A percentile compares a stretch with the other conserved stretches of the same genome.
phyloP scores from a whole-genome alignment of 805 yeast genomes.

The Kodamaea lidongshanica region DNA sequence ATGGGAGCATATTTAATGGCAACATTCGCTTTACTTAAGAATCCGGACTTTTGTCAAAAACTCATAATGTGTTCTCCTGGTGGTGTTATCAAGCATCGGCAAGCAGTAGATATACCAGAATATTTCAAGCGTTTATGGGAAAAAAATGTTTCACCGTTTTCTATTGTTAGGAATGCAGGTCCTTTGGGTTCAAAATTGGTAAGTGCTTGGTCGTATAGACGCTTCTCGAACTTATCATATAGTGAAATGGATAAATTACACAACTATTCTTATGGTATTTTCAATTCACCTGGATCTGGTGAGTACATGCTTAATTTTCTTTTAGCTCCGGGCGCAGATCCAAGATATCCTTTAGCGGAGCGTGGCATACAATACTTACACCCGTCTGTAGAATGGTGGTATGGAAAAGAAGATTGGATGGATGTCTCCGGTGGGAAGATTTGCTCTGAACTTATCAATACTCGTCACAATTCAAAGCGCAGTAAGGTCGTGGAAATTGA shows the following conservation, averaged over 20 bases:
- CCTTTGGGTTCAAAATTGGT: slow-evolving; percentile 80
- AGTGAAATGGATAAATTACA: slow-evolving; percentile 55
- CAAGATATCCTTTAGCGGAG: slow-evolving; percentile 62
- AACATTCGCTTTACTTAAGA: slow-evolving; percentile 52
- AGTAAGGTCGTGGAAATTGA: slow-evolving; percentile 38
- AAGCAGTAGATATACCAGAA: slow-evolving; percentile 48
- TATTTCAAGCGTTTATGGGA: slow-evolving; percentile 87
- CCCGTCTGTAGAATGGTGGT: slow-evolving; percentile 72
- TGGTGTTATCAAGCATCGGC: slow-evolving; percentile 55
- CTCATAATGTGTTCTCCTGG: slow-evolving; percentile 86
- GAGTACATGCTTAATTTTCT: slow-evolving; percentile 84
- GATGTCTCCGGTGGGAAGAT: slow-evolving; percentile 43
- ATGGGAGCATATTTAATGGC: slow-evolving; percentile 85
- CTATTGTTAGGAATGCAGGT: slow-evolving; percentile 69
- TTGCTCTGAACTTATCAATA: slow-evolving; percentile 31
- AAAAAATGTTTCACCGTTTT: slow-evolving; percentile 77
- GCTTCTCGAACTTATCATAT: slow-evolving; percentile 57
- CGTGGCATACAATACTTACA: slow-evolving; percentile 45
- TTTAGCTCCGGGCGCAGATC: slow-evolving; percentile 86
- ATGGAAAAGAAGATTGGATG: slow-evolving; percentile 75
- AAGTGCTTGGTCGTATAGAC: slow-evolving; percentile 81
- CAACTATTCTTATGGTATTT: slow-evolving; percentile 73
- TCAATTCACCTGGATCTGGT: slow-evolving; percentile 85
- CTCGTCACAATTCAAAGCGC: slow-evolving; percentile 8
- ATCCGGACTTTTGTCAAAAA: slow-evolving; percentile 56